phyloP scores from a whole-genome alignment of 768 basidiomycete genomes.

The Termitomyces sp. region DNA sequence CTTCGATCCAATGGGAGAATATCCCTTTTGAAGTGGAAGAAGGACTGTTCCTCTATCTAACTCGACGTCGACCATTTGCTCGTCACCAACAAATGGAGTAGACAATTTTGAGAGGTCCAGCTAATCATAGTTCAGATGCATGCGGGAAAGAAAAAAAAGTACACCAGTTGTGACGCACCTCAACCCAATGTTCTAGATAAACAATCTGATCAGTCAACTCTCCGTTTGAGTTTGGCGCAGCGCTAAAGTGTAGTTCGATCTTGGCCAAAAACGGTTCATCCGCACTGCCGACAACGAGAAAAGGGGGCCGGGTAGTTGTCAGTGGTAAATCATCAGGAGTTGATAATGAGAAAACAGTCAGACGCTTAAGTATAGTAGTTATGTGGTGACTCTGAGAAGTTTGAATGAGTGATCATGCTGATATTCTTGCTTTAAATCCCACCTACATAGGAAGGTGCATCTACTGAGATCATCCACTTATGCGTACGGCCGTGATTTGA shows the following conservation, averaged over 20 bases:
- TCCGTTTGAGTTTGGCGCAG: slow-evolving; percentile 20
- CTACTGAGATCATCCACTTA: slow-evolving; percentile 55
- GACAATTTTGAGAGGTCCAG: slow-evolving; percentile 35
- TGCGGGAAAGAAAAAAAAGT: neutral
- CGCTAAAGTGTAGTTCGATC: slow-evolving; percentile 42
- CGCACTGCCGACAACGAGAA: slow-evolving; percentile 39
- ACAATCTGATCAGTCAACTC: slow-evolving; percentile 28
- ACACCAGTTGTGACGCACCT: slow-evolving; percentile 28
- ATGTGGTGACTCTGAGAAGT: slow-evolving; percentile 35
- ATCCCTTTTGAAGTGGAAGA: slow-evolving; percentile 28
- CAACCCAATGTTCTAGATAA: slow-evolving; percentile 52
- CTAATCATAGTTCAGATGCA: slow-evolving; percentile 20
- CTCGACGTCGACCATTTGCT: slow-evolving; percentile 51
- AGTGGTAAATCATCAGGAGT: slow-evolving; percentile 15
- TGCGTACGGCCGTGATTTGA: slow-evolving; percentile 31
- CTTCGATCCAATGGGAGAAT: slow-evolving; percentile 29
- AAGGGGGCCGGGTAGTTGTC: slow-evolving; percentile 35
- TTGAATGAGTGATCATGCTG: slow-evolving; percentile 5
- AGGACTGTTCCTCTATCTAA: slow-evolving; percentile 45
- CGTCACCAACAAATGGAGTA: slow-evolving; percentile 37
- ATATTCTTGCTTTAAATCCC: neutral
- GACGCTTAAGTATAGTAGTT: slow-evolving; percentile 37
- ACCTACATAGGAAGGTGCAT: slow-evolving; percentile 50
- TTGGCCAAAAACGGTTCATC: slow-evolving; percentile 42
- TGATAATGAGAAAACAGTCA: slow-evolving; percentile 31